Evolutionary conservation across 768 basidiomycete genomes (phyloP), one percentile per base, ranked within the genome.

Genomic region (Amanita jacksonii): DNA sequence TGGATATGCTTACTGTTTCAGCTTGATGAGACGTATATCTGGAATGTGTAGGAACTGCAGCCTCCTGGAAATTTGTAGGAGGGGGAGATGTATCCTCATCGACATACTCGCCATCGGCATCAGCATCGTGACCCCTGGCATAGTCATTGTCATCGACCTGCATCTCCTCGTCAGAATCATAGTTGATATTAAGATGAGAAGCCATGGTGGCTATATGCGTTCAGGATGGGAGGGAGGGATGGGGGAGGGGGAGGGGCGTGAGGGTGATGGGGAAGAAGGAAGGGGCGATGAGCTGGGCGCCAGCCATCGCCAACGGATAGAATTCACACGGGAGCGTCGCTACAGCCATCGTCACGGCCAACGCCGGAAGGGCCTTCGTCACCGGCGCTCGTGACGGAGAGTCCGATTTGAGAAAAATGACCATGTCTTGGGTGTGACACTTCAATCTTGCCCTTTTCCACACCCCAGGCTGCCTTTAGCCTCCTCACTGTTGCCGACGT

Each of bases 81-180:
- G 47, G 48, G 13, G 60, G 57, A 36, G 66, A 63, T 45, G 54
- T 53, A 54, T 78, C 74, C 40, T 74, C 74, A 52, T 79, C 78
- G 56, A 76, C 70, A 51, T 67, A 72, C 62, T 77, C 77, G 54
- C 70, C 76, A 52, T 81, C 79, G 32, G 77, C 71, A 53, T 84
- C 81, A 45, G 69, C 66, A 59, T 80, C 80, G 46, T 68, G 65
- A 51, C 73, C 74, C 41, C 61, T 61, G 43, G 60, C 62, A 54
- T 62, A 58, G 62, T 72, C 70, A 50, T 61, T 54, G 58, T 75
- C 76, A 70, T 85, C 81, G 63, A 84, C 62, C 57, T 81, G 72
- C 83, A 85, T 85, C 58, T 77, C 75, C 54, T 78, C 65, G 58
- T 72, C 71, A 63, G 69, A 72, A 66, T 77, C 74, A 53, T 79